phyloP scores from a whole-genome alignment of 805 yeast genomes.

The Schizosaccharomyces osmophilus region DNA sequence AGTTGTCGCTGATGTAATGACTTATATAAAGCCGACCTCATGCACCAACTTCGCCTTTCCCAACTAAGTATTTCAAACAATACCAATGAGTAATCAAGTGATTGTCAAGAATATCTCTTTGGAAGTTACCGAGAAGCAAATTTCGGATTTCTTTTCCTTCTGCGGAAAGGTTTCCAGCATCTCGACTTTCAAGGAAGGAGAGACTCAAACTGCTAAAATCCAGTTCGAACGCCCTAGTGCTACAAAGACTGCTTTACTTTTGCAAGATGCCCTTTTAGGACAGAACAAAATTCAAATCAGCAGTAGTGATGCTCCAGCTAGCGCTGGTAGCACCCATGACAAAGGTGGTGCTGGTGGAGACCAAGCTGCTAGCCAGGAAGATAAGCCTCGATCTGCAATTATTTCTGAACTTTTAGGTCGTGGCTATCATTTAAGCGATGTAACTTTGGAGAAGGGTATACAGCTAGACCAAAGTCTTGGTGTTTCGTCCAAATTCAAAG shows the following conservation, averaged over 20 bases:
- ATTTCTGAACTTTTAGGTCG: conserved; percentile 51
- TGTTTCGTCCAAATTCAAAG: conserved; percentile 28
- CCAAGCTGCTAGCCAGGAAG: conserved; percentile 27
- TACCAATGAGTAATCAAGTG: neutral
- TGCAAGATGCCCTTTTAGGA: conserved; percentile 52
- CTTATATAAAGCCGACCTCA: too few relatives aligned
- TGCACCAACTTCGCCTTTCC: neutral
- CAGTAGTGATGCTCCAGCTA: conserved; percentile 9
- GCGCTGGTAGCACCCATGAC: conserved; percentile 7
- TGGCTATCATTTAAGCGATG: conserved; percentile 48
- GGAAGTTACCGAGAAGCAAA: conserved; percentile 24
- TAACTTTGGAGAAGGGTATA: conserved; percentile 33
- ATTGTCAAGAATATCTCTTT: conserved; percentile 30
- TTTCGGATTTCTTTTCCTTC: conserved; percentile 46
- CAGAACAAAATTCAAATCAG: conserved; percentile 28
- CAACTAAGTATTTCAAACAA: neutral
- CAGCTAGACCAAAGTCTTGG: conserved; percentile 45
- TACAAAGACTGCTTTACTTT: conserved; percentile 40
- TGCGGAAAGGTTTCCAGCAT: conserved; percentile 31
- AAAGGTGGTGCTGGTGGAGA: conserved; percentile 6
- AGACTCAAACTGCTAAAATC: conserved; percentile 21
- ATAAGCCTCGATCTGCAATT: conserved; percentile 50
- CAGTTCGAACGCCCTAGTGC: conserved; percentile 35
- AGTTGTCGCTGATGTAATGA: too few relatives aligned
- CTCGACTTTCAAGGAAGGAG: conserved; percentile 6